Percentiles rank a stretch among this genome's conserved stretches.
These are phyloP conservation scores for Penicillium sp. DNA, from an alignment of 2,329 filamentous ascomycete species.

Conservation along the genomic window DNA sequence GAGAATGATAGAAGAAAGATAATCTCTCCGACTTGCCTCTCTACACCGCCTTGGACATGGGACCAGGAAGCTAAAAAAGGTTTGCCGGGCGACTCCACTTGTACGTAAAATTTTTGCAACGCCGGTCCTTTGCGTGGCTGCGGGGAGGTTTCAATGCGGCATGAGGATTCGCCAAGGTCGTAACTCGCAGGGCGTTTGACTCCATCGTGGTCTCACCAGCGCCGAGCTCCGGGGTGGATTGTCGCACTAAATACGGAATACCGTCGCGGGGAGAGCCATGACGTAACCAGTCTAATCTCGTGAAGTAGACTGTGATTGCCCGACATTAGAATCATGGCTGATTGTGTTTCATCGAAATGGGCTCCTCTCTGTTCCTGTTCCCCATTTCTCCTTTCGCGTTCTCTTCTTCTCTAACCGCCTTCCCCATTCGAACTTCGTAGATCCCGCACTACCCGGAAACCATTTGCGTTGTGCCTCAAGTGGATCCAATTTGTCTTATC, in stretches of 20 bases:
- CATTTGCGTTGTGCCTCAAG: neutral
- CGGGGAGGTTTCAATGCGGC: neutral
- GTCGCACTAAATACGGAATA: neutral
- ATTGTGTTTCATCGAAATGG: neutral
- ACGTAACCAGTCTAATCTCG: neutral
- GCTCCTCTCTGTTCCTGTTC: neutral
- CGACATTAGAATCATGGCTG: neutral
- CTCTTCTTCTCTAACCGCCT: neutral
- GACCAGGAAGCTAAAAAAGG: neutral
- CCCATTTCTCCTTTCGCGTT: neutral
- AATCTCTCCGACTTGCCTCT: conserved; percentile 2
- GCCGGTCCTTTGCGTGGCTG: neutral
- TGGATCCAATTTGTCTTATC: conserved; percentile 9
- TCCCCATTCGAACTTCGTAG: neutral
- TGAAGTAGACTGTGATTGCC: neutral
- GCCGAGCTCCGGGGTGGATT: neutral
- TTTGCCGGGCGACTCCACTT: neutral
- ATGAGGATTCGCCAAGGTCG: neutral
- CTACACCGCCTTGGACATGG: neutral
- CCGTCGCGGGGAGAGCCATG: neutral
- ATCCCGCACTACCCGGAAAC: neutral
- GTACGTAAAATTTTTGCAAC: neutral
- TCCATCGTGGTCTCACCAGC: neutral
- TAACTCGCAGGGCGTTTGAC: neutral
- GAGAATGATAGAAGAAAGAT: conserved; percentile 1